These are phyloP conservation scores for Candida hungchunana DNA, from an alignment of 805 yeast genomes.

Conservation along the genomic window DNA sequence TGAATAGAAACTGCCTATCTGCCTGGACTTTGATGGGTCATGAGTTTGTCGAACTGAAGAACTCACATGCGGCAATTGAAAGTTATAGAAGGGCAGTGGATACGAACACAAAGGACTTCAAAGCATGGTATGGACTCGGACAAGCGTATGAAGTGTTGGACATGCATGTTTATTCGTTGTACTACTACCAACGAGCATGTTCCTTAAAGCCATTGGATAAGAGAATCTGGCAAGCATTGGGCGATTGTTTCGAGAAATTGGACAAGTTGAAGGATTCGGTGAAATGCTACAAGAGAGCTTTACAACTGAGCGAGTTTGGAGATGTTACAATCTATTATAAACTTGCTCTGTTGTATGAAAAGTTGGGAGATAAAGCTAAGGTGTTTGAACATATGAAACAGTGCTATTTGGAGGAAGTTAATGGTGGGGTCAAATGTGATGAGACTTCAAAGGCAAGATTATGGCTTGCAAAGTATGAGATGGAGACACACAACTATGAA, in stretches of 20 bases:
- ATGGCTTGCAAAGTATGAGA: constrained; percentile 78
- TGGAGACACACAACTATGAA: constrained; percentile 51
- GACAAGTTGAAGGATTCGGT: constrained; percentile 68
- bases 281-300: constrained; percentile 76
- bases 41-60: constrained; percentile 93
- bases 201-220: constrained; percentile 83
- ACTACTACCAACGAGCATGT: constrained; percentile 89
- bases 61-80: constrained; percentile 96
- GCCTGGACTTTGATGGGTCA: constrained; percentile 99
- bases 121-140: constrained; percentile 98
- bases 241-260: constrained; percentile 80
- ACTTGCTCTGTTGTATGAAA: constrained; percentile 64
- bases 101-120: constrained; percentile 79
- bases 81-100: constrained; percentile 92
- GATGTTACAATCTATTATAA: constrained; percentile 58
- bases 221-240: constrained; percentile 96
- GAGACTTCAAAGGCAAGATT: constrained; percentile 76
- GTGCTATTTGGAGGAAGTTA: constrained; percentile 55
- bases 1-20: constrained; percentile 74
- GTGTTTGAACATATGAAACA: constrained; percentile 34
- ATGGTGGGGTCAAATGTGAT: constrained; percentile 59
- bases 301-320: constrained; percentile 49
- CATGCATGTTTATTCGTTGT: constrained; percentile 88
- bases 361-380: constrained; percentile 38
- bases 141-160: constrained; percentile 97